Conservation (phyloP, 2,329 filamentous ascomycete genomes). For the Blumeria hordei region DNA sequence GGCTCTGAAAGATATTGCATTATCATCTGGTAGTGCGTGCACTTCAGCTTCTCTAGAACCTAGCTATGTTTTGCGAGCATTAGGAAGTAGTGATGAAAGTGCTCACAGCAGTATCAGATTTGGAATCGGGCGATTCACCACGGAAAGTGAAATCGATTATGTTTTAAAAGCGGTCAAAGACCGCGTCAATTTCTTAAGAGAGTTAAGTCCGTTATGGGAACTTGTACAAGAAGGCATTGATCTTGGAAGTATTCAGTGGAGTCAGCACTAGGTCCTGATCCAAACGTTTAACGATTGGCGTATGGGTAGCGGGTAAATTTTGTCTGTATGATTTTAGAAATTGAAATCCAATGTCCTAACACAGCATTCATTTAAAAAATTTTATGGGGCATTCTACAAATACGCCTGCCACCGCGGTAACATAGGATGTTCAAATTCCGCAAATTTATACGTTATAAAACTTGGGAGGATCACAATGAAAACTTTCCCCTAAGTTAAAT, state of each 20-base stretch:
- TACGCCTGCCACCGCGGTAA: too few relatives aligned
- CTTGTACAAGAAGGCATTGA: slow-evolving; percentile 92
- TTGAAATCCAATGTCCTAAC: too few relatives aligned
- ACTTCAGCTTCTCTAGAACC: slow-evolving; percentile 92
- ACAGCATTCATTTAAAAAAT: too few relatives aligned
- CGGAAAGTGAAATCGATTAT: slow-evolving; percentile 87
- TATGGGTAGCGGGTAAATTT: too few relatives aligned
- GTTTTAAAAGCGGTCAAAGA: slow-evolving; percentile 84
- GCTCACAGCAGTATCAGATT: slow-evolving; percentile 96
- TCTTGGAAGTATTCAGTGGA: slow-evolving; percentile 93
- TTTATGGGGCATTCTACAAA: too few relatives aligned
- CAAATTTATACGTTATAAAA: too few relatives aligned
- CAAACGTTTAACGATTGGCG: too few relatives aligned
- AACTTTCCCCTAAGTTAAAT: too few relatives aligned
- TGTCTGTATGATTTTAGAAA: too few relatives aligned
- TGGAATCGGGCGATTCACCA: slow-evolving; percentile 91
- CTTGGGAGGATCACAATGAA: too few relatives aligned
- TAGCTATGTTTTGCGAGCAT: slow-evolving; percentile 79
- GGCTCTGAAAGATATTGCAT: slow-evolving; percentile 91
- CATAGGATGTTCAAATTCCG: too few relatives aligned
- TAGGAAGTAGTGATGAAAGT: slow-evolving; percentile 91
- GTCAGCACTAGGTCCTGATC: slow-evolving; percentile 46
- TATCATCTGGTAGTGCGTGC: slow-evolving; percentile 90
- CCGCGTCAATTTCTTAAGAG: slow-evolving; percentile 74
- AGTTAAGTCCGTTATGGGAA: slow-evolving; percentile 92